Percentiles rank a stretch among this genome's conserved stretches.
phyloP scores from a whole-genome alignment of 73 alveolate species.

The Tetrahymena thermophila region DNA sequence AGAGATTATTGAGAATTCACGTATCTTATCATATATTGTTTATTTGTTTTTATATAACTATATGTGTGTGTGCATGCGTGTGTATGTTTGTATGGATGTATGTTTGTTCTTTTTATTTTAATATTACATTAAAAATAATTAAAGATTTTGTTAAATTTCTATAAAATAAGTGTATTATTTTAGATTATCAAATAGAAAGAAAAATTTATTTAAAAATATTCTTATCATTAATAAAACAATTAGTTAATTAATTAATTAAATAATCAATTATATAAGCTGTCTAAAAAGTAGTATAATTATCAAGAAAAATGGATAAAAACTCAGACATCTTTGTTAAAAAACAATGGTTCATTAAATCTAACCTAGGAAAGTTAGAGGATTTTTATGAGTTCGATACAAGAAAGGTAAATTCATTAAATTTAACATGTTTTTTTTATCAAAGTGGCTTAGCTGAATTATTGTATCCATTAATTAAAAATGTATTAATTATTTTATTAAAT shows the following conservation, averaged over 20 bases:
- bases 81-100: no score
- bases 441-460: not conserved
- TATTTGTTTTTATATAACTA: no score
- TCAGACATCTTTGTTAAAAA: slow-evolving; percentile 19
- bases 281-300: not conserved
- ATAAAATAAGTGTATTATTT: no score
- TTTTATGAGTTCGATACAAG: slow-evolving; percentile 25
- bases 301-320: not conserved
- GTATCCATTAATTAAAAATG: not conserved
- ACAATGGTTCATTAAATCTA: slow-evolving; percentile 41
- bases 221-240: not conserved
- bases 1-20: not conserved
- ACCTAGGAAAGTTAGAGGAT: slow-evolving; percentile 14
- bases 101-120: not conserved
- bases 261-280: no score
- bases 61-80: no score
- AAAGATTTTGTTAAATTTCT: not conserved
- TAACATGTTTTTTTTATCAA: not conserved
- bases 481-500: not conserved
- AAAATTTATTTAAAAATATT: no score
- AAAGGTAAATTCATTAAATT: not conserved
- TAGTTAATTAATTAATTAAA: no score
- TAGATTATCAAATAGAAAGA: not conserved
- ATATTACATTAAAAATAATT: not conserved
- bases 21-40: not conserved